These are phyloP conservation scores for Ustilago sp. DNA, from an alignment of 1,284 basidiomycete genomes.

Conservation along the genomic window DNA sequence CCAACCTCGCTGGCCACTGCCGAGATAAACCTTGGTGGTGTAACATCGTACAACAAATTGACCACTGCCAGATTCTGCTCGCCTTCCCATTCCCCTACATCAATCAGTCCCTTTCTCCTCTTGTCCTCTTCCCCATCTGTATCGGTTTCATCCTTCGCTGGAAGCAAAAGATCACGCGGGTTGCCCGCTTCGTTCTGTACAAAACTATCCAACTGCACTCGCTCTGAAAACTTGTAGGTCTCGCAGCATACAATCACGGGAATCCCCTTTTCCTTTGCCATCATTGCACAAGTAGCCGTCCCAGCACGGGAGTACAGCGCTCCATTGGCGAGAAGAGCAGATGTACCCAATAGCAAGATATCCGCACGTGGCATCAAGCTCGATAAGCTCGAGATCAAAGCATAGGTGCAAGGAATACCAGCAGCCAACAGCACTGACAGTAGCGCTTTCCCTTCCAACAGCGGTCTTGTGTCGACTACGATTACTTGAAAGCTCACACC, in stretches of 20 bases:
- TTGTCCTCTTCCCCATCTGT: conserved; percentile 10
- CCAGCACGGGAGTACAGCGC: conserved; percentile 93
- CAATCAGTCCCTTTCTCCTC: conserved; percentile 36
- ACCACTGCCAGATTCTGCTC: conserved; percentile 55
- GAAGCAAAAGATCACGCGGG: conserved; percentile 47
- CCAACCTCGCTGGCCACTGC: conserved; percentile 68
- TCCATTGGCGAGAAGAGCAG: conserved; percentile 93
- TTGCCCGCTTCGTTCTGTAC: conserved; percentile 87
- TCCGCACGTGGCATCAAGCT: conserved; percentile 83
- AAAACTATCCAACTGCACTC: conserved; percentile 91
- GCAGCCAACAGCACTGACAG: conserved; percentile 79
- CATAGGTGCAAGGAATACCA: conserved; percentile 89
- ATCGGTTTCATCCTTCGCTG: conserved; percentile 31
- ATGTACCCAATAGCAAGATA: conserved; percentile 89
- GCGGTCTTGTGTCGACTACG: conserved; percentile 91
- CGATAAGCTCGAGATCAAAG: conserved; percentile 87
- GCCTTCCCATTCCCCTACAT: conserved; percentile 47
- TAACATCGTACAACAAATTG: conserved; percentile 68
- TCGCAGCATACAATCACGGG: conserved; percentile 97
- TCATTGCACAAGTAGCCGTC: conserved; percentile 94
- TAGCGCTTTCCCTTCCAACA: conserved; percentile 84
- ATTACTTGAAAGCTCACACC: conserved; percentile 85
- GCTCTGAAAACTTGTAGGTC: conserved; percentile 97
- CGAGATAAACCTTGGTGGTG: conserved; percentile 64
- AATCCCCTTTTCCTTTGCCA: conserved; percentile 87